Evolutionary conservation across 257 asterid genomes (phyloP).

Genomic region (Anisodus acutangulus): DNA sequence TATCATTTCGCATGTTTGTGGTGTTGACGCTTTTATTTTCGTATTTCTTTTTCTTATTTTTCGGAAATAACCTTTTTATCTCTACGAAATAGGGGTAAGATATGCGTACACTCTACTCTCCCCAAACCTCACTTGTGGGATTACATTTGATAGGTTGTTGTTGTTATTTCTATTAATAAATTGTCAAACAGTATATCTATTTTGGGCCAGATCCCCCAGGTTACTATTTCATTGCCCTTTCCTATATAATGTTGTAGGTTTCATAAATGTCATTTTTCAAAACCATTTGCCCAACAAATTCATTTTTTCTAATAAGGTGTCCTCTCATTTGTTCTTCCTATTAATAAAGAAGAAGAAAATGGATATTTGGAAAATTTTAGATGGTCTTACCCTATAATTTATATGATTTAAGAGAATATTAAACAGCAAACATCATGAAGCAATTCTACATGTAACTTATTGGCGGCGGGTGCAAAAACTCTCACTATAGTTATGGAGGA

Average conservation of each 20-base stretch:
- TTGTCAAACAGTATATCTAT: neutral
- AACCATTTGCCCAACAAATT: conserved; percentile 43
- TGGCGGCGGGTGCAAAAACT: too few species aligned
- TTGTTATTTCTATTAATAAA: neutral
- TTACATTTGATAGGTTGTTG: too few species aligned
- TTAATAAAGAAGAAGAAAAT: neutral
- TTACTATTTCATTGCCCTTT: conserved; percentile 19
- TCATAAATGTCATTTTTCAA: conserved; percentile 42
- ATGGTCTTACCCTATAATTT: neutral
- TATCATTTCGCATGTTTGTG: too few species aligned
- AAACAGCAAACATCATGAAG: too few species aligned
- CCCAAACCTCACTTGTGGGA: too few species aligned
- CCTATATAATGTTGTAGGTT: conserved; percentile 32
- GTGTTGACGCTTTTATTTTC: too few species aligned
- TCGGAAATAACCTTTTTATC: too few species aligned
- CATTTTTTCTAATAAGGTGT: neutral
- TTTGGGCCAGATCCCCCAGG: neutral
- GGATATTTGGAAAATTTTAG: neutral
- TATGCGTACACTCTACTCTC: too few species aligned
- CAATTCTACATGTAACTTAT: too few species aligned
- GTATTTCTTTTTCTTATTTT: too few species aligned
- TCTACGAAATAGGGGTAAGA: too few species aligned
- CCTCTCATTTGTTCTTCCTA: neutral
- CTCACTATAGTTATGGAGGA: too few species aligned
- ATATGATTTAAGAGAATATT: neutral